Conservation (phyloP, 2,329 filamentous ascomycete species). For the Sporothrix pseudoabietina region DNA sequence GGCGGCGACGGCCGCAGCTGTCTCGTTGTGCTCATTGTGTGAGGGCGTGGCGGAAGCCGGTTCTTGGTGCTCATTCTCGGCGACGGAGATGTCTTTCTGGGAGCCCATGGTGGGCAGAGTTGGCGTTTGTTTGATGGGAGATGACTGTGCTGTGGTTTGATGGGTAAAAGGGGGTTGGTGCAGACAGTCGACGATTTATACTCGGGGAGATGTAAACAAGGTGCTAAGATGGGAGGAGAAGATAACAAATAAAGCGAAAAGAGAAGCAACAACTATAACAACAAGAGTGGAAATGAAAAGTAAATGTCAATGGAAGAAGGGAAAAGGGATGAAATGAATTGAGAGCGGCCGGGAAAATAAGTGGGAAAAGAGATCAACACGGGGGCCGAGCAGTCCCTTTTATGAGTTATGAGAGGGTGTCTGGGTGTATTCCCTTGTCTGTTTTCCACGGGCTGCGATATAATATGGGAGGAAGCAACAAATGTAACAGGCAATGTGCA, state of each 20-base stretch:
- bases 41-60: not conserved
- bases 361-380: constrained; percentile 11
- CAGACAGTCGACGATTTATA: not conserved
- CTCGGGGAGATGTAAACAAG: not conserved
- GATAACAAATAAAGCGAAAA: not conserved
- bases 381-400: constrained; percentile 11
- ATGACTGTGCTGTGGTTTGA: not conserved
- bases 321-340: constrained; percentile 4
- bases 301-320: not conserved
- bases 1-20: not conserved
- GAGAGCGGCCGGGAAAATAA: constrained; percentile 17
- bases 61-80: constrained; percentile 23
- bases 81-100: constrained; percentile 22
- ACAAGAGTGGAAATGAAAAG: not conserved
- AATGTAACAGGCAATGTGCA: not conserved
- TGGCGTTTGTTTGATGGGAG: not conserved
- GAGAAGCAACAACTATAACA: not conserved
- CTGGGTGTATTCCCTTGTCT: not conserved
- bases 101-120: constrained; percentile 23
- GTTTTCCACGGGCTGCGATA: not conserved
- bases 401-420: not conserved
- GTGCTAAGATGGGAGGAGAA: not conserved
- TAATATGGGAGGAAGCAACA: not conserved
- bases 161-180: not conserved
- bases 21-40: not conserved